phyloP scores from a whole-genome alignment of 306 rosid species.

The Arachis stenosperma region DNA sequence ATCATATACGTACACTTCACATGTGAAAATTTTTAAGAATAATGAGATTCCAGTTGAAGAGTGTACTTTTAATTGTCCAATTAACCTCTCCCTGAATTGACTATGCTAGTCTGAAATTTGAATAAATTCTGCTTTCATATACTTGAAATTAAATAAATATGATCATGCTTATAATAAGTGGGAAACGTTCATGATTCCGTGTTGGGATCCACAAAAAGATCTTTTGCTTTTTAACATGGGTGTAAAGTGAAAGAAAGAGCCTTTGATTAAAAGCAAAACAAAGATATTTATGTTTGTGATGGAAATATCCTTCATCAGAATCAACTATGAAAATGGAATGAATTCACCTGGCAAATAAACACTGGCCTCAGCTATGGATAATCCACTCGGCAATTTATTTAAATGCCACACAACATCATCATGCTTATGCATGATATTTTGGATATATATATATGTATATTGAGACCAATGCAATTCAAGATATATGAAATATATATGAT shows the following conservation, averaged over 20 bases:
- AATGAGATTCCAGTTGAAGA: neutral
- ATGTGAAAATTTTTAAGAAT: neutral
- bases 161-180: neutral
- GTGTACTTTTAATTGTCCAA: too few species aligned
- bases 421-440: too few species aligned
- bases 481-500: constrained; percentile 12
- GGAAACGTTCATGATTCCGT: constrained; percentile 4
- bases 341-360: constrained; percentile 22
- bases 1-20: too few species aligned
- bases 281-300: constrained; percentile 38
- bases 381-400: constrained; percentile 9
- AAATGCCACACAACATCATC: constrained; percentile 23
- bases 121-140: neutral
- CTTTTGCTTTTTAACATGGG: neutral
- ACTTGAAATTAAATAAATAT: neutral
- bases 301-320: constrained; percentile 37
- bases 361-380: constrained; percentile 19
- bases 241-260: constrained; percentile 35
- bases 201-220: constrained; percentile 9
- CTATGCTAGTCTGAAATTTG: too few species aligned
- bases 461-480: neutral
- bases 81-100: too few species aligned
- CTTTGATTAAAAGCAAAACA: constrained; percentile 29
- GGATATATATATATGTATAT: neutral
- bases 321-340: constrained; percentile 1